These are phyloP conservation scores for Wallemia mellicola DNA, from an alignment of 1,284 basidiomycete species.

Conservation along the genomic window DNA sequence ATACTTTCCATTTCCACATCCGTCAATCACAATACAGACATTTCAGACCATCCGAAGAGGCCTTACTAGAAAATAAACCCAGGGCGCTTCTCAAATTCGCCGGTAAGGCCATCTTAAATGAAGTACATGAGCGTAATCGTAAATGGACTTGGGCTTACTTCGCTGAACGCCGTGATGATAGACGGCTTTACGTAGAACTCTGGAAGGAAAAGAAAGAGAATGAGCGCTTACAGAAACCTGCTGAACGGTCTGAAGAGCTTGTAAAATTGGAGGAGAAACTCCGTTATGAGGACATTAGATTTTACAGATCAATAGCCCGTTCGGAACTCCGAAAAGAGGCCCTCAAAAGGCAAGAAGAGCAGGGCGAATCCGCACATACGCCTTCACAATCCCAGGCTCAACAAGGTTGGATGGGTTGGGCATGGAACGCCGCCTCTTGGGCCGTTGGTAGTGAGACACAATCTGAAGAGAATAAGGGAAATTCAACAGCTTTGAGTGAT, in stretches of 20 bases:
- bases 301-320: slow-evolving; percentile 85
- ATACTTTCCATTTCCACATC: slow-evolving; percentile 90
- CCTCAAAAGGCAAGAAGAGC: slow-evolving; percentile 32
- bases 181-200: slow-evolving; percentile 47
- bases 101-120: slow-evolving; percentile 45
- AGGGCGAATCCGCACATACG: slow-evolving; percentile 28
- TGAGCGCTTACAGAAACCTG: slow-evolving; percentile 9
- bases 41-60: slow-evolving; percentile 34
- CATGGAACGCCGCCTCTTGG: slow-evolving; percentile 35
- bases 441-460: slow-evolving; percentile 9
- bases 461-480: slow-evolving; percentile 18
- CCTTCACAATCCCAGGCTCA: slow-evolving; percentile 17
- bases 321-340: slow-evolving; percentile 65
- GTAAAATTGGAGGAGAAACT: slow-evolving; percentile 50
- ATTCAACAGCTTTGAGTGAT: slow-evolving; percentile 41
- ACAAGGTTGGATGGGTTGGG: slow-evolving; percentile 50
- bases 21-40: slow-evolving; percentile 69
- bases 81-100: slow-evolving; percentile 56
- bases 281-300: slow-evolving; percentile 81
- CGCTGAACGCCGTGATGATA: slow-evolving; percentile 56
- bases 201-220: slow-evolving; percentile 34
- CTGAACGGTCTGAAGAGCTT: slow-evolving; percentile 24
- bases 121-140: slow-evolving; percentile 52
- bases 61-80: slow-evolving; percentile 33
- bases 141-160: slow-evolving; percentile 89